Base-by-base conservation (phyloP, 2,329 filamentous ascomycete species). In the Apiospora phragmitis region DNA sequence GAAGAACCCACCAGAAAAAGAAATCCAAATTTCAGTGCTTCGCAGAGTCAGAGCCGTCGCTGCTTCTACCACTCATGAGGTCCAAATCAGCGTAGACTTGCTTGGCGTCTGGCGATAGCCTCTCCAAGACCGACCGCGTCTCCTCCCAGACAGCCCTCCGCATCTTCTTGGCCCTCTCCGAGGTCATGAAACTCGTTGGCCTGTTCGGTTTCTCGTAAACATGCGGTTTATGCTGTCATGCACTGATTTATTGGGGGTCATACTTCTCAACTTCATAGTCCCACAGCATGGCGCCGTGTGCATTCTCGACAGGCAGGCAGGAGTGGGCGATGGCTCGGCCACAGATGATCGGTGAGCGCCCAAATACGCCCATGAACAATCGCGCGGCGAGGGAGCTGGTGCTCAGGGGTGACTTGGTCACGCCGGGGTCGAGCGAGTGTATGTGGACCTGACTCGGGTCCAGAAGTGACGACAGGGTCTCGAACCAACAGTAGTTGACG, bases 231-330 rank as follows among this genome's bases (percentile, higher is more conserved):
- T 14, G 16, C 16, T 43, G 5, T 43, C 29, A 59, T 14, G 12
- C 26, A 2, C 26, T 55, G 16, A 16, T 51, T 26, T 11, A 2
- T 4, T 7, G 4, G 18, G 9, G 18, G 8, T 12, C 55, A 38
- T 62, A 62, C 55, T 62, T 62, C 55, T 62, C 55, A 9, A 62
- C 55, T 38, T 62, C 55, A n/a, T 62, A 38, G 18, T 62, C 55
- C 55, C 29, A 38, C 9, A 62, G 55, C 55, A 62, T 62, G 18
- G 55, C 55, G 32, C 55, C 55, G 21, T 62, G 55, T 4, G 55
- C 18, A 38, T 38, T 14, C 55, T 62, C 55, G 12, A 62, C 55
- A 18, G 55, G 55, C 55, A 62, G 9, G 18, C 55, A 62, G 4
- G 55, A 62, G 29, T 62, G n/a, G 55, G 18, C 55, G 6, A 62